phyloP scores from a whole-genome alignment of 768 basidiomycete species.

The Trametes punicea region DNA sequence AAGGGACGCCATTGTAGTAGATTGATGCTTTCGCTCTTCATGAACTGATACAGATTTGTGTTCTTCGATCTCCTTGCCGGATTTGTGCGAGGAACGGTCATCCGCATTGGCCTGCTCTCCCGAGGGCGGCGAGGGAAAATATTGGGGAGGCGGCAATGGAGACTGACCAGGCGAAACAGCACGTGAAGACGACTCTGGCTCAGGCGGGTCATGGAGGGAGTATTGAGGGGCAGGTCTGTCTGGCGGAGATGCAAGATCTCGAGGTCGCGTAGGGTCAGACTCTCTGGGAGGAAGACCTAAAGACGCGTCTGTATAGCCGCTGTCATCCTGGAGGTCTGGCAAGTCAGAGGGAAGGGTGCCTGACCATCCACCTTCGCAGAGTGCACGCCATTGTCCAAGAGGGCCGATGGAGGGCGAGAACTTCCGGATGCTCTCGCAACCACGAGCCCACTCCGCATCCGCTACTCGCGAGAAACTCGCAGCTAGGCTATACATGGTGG shows the following conservation, averaged over 20 bases:
- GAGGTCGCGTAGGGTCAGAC: neutral
- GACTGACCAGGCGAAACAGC: conserved; percentile 20
- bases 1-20: conserved; percentile 54
- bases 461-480: conserved; percentile 67
- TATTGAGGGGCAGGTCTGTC: conserved; percentile 21
- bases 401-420: conserved; percentile 63
- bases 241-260: neutral
- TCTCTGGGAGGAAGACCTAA: conserved; percentile 2
- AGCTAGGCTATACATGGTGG: conserved; percentile 58
- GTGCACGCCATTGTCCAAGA: conserved; percentile 68
- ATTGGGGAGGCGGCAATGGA: conserved; percentile 20
- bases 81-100: neutral
- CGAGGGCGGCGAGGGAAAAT: conserved; percentile 8
- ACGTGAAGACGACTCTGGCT: conserved; percentile 16
- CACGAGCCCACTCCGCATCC: conserved; percentile 72
- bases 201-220: conserved; percentile 16
- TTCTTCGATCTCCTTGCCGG: neutral
- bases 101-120: conserved; percentile 3
- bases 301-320: neutral
- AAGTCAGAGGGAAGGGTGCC: conserved; percentile 47
- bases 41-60: neutral
- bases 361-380: conserved; percentile 76
- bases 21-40: conserved; percentile 27
- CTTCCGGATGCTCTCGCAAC: conserved; percentile 69
- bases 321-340: conserved; percentile 27